Evolutionary conservation across 192 early-diverging fungal genomes (phyloP).

Genomic region (Diversispora epigaea): DNA sequence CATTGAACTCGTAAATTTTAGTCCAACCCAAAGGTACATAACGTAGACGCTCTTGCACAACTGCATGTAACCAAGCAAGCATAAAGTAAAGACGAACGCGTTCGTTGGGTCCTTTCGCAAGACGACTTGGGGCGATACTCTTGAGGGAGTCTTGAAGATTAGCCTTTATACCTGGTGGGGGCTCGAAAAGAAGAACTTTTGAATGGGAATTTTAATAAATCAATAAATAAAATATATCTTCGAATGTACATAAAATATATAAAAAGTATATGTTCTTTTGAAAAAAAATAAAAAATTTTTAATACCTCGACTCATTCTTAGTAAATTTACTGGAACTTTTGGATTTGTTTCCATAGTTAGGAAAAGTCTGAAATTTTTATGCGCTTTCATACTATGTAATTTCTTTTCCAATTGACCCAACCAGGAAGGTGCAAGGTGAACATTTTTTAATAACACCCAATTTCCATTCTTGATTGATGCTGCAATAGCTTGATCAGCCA

Average conservation of each 20-base stretch:
- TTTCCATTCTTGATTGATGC: constrained; percentile 76
- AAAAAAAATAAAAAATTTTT: too few relatives aligned
- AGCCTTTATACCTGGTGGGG: constrained; percentile 93
- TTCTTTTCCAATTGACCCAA: constrained; percentile 94
- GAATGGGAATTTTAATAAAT: constrained; percentile 55
- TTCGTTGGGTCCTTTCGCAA: constrained; percentile 77
- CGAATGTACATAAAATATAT: too few relatives aligned
- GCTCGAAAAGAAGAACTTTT: constrained; percentile 94
- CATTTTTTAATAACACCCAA: constrained; percentile 99
- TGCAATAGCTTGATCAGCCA: constrained; percentile 90
- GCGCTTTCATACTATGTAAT: constrained; percentile 80
- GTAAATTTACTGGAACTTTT: constrained; percentile 89
- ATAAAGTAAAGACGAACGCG: constrained; percentile 88
- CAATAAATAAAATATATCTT: too few relatives aligned
- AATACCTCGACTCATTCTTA: constrained; percentile 36
- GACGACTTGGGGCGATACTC: constrained; percentile 55
- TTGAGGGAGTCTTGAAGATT: constrained; percentile 82
- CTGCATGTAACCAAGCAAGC: constrained; percentile 94
- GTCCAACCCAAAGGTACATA: constrained; percentile 99
- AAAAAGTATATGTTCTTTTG: too few relatives aligned
- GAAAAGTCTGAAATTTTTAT: constrained; percentile 89
- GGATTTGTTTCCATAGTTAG: constrained; percentile 98
- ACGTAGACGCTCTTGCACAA: constrained; percentile 92
- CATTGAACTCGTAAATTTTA: constrained; percentile 97
- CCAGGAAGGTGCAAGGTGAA: constrained; percentile 95